Evolutionary conservation across 2,329 filamentous ascomycete species (phyloP).

Genomic region (Alternaria gansuensis): DNA sequence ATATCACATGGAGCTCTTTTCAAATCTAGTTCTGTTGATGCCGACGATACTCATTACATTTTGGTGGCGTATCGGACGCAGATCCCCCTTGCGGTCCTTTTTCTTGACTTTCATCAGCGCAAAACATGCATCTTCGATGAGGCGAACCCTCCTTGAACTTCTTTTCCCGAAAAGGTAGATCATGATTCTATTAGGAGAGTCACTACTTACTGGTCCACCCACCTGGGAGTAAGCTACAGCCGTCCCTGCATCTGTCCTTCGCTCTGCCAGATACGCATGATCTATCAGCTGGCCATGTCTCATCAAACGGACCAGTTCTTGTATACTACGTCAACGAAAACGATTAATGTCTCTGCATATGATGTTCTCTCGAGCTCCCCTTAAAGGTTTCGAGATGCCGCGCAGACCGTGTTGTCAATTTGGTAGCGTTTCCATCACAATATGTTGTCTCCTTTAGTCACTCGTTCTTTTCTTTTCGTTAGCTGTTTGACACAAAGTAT

Average conservation of each 20-base stretch:
- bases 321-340: slow-evolving; percentile 7
- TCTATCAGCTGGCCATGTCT: slow-evolving; percentile 17
- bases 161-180: slow-evolving; percentile 11
- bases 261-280: slow-evolving; percentile 8
- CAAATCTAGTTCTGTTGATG: not conserved
- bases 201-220: slow-evolving; percentile 15
- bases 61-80: not conserved
- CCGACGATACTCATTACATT: not conserved
- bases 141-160: slow-evolving; percentile 4
- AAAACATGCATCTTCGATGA: slow-evolving; percentile 8
- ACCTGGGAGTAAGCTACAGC: slow-evolving; percentile 6
- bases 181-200: slow-evolving; percentile 8
- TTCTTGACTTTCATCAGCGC: slow-evolving; percentile 13
- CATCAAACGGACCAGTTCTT: slow-evolving; percentile 7
- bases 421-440: slow-evolving; percentile 6
- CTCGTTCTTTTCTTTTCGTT: slow-evolving; percentile 15
- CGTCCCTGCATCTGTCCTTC: slow-evolving; percentile 15
- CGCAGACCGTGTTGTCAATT: not conserved
- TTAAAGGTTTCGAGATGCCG: slow-evolving; percentile 12
- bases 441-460: slow-evolving; percentile 18
- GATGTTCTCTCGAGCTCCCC: not conserved
- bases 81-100: slow-evolving; percentile 15
- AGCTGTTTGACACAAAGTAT: slow-evolving; percentile 5
- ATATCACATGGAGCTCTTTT: slow-evolving; percentile 2
- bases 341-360: slow-evolving; percentile 4